phyloP scores from a whole-genome alignment of 176 grass and related monocot species.

The Musa beccarii region DNA sequence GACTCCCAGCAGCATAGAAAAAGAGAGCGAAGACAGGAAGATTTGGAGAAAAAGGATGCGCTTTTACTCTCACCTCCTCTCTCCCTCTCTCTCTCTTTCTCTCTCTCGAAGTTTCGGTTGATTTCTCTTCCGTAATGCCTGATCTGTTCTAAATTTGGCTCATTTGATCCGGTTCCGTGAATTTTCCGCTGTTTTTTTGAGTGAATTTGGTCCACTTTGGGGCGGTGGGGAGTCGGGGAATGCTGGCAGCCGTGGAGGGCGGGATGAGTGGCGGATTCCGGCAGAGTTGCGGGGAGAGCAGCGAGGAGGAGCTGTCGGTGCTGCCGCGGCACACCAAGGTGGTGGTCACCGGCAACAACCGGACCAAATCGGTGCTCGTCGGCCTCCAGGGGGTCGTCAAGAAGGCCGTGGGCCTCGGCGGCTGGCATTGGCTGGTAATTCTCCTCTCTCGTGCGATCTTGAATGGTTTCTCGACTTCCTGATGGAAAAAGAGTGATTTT shows the following conservation, averaged over 20 bases:
- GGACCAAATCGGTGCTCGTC: conserved; percentile 2
- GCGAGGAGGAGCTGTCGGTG: conserved; percentile 1
- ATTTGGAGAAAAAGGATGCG: not conserved
- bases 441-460: not conserved
- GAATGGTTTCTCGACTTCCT: not conserved
- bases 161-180: not conserved
- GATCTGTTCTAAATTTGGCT: not conserved
- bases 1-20: not conserved
- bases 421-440: conserved; percentile 4
- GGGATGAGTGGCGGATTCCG: not conserved
- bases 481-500: not conserved
- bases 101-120: not conserved
- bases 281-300: not conserved
- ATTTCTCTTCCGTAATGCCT: too few species aligned
- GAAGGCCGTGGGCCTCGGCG: conserved; percentile 4
- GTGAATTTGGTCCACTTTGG: not conserved
- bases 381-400: conserved; percentile 1
- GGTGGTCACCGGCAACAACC: not conserved
- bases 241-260: not conserved
- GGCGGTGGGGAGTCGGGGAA: not conserved
- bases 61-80: not conserved
- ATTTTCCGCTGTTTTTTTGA: not conserved
- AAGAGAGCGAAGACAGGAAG: not conserved
- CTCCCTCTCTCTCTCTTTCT: not conserved
- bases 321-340: conserved; percentile 6